Evolutionary conservation across 2,329 filamentous ascomycete genomes (phyloP), one percentile per base, ranked within the genome.

Genomic region (Sodiomyces alkalinus): DNA sequence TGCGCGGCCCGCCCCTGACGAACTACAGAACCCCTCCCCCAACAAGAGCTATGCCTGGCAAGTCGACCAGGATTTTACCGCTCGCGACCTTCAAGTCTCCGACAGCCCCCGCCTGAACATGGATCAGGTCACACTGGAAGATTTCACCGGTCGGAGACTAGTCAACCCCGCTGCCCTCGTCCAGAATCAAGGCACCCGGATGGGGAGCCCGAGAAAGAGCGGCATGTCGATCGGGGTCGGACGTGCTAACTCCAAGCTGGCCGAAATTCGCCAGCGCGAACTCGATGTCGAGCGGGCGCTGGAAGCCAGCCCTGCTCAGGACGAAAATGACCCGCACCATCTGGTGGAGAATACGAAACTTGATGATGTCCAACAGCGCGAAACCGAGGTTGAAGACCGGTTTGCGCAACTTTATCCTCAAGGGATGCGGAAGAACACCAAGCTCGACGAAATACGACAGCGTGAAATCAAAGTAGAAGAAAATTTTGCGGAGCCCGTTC

Each of bases 11-110:
- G 29, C 47, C 39, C 17, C 40, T 37, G 17, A 38, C 28, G 28
- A 37, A 35, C 19, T 29, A 29, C 25, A 35, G 27, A 30, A 38
- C 27, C 29, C 30, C 5, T 63, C 62, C 0, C 64, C 65, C 0
- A 58, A 62, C 28, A 68, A 64, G 44, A 63, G 58, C 38, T 65
- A 60, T 32, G 60, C 57, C 6, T 73, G 66, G 67, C 51, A 70
- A 31, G 45, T 68, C 6, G 67, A 72, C 19, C 58, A 60, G 5
- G 68, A 73, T 30, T 70, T 73, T 37, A 71, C 68, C 1, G 66
- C 59, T 8, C 56, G 58, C 22, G 66, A 71, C 33, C 33, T 71
- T 21, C 64, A 70, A 32, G 42, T 65, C 19, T 72, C 68, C 0
- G 54, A 63, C 36, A 72, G 66, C 35, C 67, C 67, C n/a, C 59